These are phyloP conservation scores for Coccomyxa sp. DNA, from an alignment of 139 green algal species.

Conservation along the genomic window DNA sequence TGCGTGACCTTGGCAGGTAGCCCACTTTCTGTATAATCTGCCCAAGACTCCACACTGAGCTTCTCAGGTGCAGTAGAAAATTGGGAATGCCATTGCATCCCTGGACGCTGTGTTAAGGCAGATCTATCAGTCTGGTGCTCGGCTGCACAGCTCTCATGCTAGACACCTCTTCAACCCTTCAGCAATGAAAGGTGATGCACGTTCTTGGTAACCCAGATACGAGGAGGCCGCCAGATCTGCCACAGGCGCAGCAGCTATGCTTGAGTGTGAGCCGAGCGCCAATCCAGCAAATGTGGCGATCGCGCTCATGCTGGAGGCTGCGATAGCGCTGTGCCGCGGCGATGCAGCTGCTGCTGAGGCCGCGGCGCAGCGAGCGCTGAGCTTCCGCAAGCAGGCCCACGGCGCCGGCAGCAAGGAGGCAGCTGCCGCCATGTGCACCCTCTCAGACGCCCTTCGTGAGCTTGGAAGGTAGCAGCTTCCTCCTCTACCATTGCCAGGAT, in stretches of 20 bases:
- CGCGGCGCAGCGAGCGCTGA: constrained; percentile 3
- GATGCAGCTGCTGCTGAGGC: constrained; percentile 8
- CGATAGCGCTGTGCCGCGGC: background rate
- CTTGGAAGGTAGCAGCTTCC: constrained; percentile 2
- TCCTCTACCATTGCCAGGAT: background rate
- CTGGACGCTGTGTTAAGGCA: no score
- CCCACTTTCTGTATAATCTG: no score
- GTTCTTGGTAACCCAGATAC: constrained; percentile 7
- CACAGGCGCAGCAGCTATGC: constrained; percentile 2
- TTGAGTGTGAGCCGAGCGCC: constrained; percentile 13
- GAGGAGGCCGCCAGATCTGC: constrained; percentile 15
- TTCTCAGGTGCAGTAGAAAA: no score
- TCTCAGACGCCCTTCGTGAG: constrained; percentile 14
- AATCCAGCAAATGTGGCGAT: constrained; percentile 16
- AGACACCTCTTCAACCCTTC: no score
- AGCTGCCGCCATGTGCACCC: constrained; percentile 5
- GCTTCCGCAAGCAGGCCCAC: background rate
- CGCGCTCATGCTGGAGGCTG: constrained; percentile 9
- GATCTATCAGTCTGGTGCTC: no score
- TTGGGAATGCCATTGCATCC: no score
- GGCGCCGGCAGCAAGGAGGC: constrained; percentile 7
- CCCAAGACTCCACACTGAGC: no score
- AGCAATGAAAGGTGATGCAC: background rate
- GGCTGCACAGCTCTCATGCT: no score
- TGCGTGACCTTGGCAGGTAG: background rate